Base-by-base conservation (phyloP, 2,329 filamentous ascomycete genomes). In the Huntiella savannae region DNA sequence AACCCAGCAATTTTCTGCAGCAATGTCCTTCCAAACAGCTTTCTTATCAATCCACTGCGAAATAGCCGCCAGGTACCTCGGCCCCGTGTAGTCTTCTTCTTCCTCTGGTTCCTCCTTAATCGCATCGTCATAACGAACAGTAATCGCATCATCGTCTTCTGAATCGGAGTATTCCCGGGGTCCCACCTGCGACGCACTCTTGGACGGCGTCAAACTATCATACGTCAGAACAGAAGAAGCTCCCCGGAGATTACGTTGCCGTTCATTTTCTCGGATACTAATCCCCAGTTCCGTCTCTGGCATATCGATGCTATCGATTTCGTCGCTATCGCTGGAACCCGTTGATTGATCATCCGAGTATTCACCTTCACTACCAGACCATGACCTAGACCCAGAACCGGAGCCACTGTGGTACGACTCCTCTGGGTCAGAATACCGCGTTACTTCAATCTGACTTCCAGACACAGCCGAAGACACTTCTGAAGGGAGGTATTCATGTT, bases 401-500 rank as follows among this genome's bases (percentile, higher is more conserved):
- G 48, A 47, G 7, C 48, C 44, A 19, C 44, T 49, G 12, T 37
- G 48, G 7, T 40, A 39, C 10, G 66, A 63, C 41, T 75, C 71
- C 40, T 67, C 63, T 4, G 70, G 71, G 13, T 69, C 60, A 35
- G 73, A 68, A n/a, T 63, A 62, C 10, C 69, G 70, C 11, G 65
- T 58, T 10, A 34, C 40, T 17, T 43, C 40, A 43, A 34, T 34
- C 28, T 13, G 12, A 32, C 33, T 13, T 33, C 69, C 66, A 5
- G 75, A 33, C 10, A 39, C 36, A 7, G 75, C 37, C 0, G 74
- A 77, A 0, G 72, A 76, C 41, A 68, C 61, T 43, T 78, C 74
- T 1, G 91, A 96, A 11, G 88, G 88, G 52, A 87, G 79, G 55
- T 95, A 98, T 62, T 98, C 88, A 58, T 96, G 88, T 64, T 98